These are phyloP conservation scores for Ascocoryne sarcoides DNA, from an alignment of 2,329 filamentous ascomycete genomes.

Conservation along the genomic window DNA sequence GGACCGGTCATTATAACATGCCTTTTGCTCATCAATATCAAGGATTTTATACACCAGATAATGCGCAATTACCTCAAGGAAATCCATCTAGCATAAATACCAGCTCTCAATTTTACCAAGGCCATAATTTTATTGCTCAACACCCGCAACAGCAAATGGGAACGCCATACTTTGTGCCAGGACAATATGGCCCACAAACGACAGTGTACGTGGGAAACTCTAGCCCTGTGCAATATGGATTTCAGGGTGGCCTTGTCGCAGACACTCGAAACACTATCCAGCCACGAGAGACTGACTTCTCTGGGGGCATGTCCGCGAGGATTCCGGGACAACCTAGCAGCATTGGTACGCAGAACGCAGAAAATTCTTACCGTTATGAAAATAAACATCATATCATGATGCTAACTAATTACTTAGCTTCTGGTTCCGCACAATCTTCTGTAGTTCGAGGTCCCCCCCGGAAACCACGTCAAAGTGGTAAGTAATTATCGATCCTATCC, in stretches of 20 bases:
- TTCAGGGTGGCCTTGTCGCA: too few species aligned
- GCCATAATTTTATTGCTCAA: constrained; percentile 16
- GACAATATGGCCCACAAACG: constrained; percentile 18
- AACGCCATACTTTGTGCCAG: constrained; percentile 18
- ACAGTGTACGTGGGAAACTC: constrained; percentile 16
- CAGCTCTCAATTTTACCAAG: constrained; percentile 21
- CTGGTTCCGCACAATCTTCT: constrained; percentile 30
- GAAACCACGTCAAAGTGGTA: constrained; percentile 54
- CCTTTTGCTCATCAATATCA: constrained; percentile 23
- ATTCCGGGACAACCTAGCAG: too few species aligned
- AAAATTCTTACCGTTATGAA: too few species aligned
- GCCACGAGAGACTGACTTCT: too few species aligned
- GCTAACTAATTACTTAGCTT: too few species aligned
- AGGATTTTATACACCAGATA: constrained; percentile 16
- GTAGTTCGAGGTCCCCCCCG: constrained; percentile 45
- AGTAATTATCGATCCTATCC: constrained; percentile 26
- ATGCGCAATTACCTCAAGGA: background rate
- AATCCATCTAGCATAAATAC: constrained; percentile 12
- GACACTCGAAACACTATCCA: too few species aligned
- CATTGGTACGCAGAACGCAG: too few species aligned
- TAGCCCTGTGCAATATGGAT: constrained; percentile 11
- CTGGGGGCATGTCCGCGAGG: too few species aligned
- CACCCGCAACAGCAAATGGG: constrained; percentile 15
- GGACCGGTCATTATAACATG: background rate
- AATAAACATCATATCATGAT: too few species aligned